Conservation (phyloP, 495 filamentous ascomycete species). For the Thozetella sp. region DNA sequence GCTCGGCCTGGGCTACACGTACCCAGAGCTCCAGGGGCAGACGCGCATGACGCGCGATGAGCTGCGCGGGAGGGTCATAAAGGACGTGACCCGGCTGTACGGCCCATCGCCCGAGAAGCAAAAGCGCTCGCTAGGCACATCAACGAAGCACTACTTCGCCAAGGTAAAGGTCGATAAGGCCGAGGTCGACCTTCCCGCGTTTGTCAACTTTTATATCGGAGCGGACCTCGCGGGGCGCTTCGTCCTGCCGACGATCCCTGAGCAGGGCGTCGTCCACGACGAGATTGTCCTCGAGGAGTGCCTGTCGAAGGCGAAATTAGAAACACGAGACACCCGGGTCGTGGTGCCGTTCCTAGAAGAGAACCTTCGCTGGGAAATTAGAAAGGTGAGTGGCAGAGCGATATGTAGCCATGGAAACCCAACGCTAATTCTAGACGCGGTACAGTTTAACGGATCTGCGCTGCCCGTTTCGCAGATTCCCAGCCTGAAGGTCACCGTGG, state of each 20-base stretch:
- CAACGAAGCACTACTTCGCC: conserved; percentile 17
- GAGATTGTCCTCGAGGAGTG: conserved; percentile 15
- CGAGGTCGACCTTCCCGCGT: conserved; percentile 18
- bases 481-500: neutral
- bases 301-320: neutral
- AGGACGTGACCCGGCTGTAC: conserved; percentile 23
- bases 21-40: conserved; percentile 30
- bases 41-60: conserved; percentile 1
- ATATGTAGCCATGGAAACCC: neutral
- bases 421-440: neutral
- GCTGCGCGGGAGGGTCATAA: conserved; percentile 8
- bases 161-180: conserved; percentile 16
- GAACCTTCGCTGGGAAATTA: conserved; percentile 10
- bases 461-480: neutral
- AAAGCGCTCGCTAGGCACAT: neutral
- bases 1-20: conserved; percentile 36
- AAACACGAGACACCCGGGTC: neutral
- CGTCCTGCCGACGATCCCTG: conserved; percentile 21
- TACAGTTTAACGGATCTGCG: neutral
- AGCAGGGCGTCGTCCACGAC: conserved; percentile 13
- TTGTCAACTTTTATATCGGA: conserved; percentile 17
- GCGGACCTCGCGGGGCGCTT: conserved; percentile 15
- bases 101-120: neutral
- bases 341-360: conserved; percentile 7
- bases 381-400: conserved; percentile 14